Conservation (phyloP, 768 basidiomycete species). For the Pleurotus ostreatus region DNA sequence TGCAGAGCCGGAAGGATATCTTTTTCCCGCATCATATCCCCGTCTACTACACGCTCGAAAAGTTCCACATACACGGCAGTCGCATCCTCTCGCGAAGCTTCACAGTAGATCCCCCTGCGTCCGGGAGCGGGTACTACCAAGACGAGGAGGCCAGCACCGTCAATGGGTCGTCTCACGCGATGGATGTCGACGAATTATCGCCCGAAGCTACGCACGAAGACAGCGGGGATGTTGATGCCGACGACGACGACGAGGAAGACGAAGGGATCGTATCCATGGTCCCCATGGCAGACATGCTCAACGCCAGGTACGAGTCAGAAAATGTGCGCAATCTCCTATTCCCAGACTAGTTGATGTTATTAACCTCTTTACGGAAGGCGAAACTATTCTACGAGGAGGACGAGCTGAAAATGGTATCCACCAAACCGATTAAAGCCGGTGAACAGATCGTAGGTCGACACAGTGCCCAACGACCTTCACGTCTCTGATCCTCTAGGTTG, state of each 20-base stretch:
- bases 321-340: slow-evolving; percentile 53
- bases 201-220: slow-evolving; percentile 13
- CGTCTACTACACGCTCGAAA: slow-evolving; percentile 59
- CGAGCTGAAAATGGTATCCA: slow-evolving; percentile 76
- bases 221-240: slow-evolving; percentile 29
- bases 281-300: slow-evolving; percentile 94
- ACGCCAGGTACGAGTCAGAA: slow-evolving; percentile 79
- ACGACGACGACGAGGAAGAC: slow-evolving; percentile 50
- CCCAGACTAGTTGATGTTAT: not conserved
- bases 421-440: slow-evolving; percentile 65
- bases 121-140: slow-evolving; percentile 3
- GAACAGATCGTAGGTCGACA: slow-evolving; percentile 76
- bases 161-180: slow-evolving; percentile 31
- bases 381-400: slow-evolving; percentile 78
- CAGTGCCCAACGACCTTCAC: slow-evolving; percentile 1
- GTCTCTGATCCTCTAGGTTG: not conserved
- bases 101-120: slow-evolving; percentile 52
- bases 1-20: slow-evolving; percentile 66
- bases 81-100: slow-evolving; percentile 93
- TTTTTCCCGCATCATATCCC: slow-evolving; percentile 50
- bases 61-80: slow-evolving; percentile 88
- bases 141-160: slow-evolving; percentile 18
- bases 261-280: slow-evolving; percentile 81
- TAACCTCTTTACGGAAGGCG: slow-evolving; percentile 46
- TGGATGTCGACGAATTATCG: slow-evolving; percentile 35